Evolutionary conservation across 2,329 filamentous ascomycete genomes (phyloP).

Genomic region (Pleomassaria siparia): DNA sequence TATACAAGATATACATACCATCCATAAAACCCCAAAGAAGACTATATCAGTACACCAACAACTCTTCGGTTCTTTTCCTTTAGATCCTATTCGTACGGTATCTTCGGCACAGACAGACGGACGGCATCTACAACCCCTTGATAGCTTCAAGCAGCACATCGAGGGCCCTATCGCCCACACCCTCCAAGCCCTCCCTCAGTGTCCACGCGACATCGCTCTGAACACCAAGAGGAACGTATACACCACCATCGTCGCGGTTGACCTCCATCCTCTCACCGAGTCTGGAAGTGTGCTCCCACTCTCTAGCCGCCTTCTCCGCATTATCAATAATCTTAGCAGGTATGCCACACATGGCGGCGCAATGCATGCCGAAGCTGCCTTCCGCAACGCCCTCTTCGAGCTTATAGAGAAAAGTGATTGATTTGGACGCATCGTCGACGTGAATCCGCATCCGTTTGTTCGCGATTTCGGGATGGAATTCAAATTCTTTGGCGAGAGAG

Average conservation of each 20-base stretch:
- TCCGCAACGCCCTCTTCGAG: slow-evolving; percentile 92
- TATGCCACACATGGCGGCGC: slow-evolving; percentile 97
- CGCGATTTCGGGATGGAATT: slow-evolving; percentile 81
- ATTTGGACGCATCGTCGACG: slow-evolving; percentile 79
- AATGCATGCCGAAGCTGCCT: slow-evolving; percentile 98
- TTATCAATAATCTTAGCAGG: slow-evolving; percentile 77
- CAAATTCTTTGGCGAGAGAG: slow-evolving; percentile 87
- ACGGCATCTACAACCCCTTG: slow-evolving; percentile 51
- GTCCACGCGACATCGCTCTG: slow-evolving; percentile 85
- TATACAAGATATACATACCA: not conserved
- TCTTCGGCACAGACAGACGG: too few relatives aligned
- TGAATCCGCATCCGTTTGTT: slow-evolving; percentile 92
- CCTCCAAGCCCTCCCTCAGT: slow-evolving; percentile 58
- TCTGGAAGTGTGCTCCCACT: slow-evolving; percentile 93
- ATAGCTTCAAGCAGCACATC: slow-evolving; percentile 61
- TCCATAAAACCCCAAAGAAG: not conserved
- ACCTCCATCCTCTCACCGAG: slow-evolving; percentile 86
- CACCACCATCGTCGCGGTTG: slow-evolving; percentile 67
- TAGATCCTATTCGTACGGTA: too few relatives aligned
- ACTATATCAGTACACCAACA: not conserved
- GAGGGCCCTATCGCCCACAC: slow-evolving; percentile 53
- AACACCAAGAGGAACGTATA: slow-evolving; percentile 80
- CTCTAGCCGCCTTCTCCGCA: slow-evolving; percentile 83
- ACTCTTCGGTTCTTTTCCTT: too few relatives aligned
- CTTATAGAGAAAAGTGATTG: slow-evolving; percentile 96